Percentiles rank a stretch among this genome's conserved stretches.
Evolutionary conservation across 352 stramenopile genomes (phyloP).

Genomic region (Peronosclerospora sorghi): DNA sequence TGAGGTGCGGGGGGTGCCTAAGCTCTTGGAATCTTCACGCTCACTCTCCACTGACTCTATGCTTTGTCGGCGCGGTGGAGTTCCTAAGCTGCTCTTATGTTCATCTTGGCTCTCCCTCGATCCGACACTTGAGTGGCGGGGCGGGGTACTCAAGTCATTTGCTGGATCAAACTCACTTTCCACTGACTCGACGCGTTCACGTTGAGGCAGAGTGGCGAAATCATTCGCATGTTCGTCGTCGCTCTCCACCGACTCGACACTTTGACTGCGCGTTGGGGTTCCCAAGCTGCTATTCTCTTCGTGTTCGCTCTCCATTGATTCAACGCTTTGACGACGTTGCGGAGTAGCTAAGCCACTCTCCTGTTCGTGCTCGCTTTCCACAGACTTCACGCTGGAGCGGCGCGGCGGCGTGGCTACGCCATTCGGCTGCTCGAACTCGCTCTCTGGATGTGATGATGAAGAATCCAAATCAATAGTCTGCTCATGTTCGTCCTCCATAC

Average conservation of each 20-base stretch:
- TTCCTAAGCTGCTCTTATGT: background rate
- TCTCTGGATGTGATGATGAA: background rate
- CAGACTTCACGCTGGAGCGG: conserved; percentile 2
- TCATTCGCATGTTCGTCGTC: background rate
- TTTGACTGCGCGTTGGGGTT: background rate
- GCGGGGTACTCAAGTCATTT: background rate
- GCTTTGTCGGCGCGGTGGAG: background rate
- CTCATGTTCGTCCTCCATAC: too few species aligned
- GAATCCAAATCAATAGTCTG: too few species aligned
- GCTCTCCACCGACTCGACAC: background rate
- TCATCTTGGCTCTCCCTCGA: background rate
- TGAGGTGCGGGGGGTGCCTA: background rate
- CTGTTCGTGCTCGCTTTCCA: conserved; percentile 8
- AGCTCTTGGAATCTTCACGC: background rate
- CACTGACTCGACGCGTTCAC: conserved; percentile 3
- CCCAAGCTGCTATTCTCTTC: background rate
- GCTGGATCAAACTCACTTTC: background rate
- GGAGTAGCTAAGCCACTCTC: conserved; percentile 10
- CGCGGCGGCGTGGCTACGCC: conserved; percentile 5
- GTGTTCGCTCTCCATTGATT: conserved; percentile 1
- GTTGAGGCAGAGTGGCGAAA: conserved; percentile 1
- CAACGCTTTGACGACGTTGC: conserved; percentile 3
- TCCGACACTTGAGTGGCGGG: conserved; percentile 3
- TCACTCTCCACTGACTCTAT: background rate
- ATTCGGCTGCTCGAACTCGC: conserved; percentile 11